These are phyloP conservation scores for Ustilago bromivora DNA, from an alignment of 1,284 basidiomycete genomes.

Conservation along the genomic window DNA sequence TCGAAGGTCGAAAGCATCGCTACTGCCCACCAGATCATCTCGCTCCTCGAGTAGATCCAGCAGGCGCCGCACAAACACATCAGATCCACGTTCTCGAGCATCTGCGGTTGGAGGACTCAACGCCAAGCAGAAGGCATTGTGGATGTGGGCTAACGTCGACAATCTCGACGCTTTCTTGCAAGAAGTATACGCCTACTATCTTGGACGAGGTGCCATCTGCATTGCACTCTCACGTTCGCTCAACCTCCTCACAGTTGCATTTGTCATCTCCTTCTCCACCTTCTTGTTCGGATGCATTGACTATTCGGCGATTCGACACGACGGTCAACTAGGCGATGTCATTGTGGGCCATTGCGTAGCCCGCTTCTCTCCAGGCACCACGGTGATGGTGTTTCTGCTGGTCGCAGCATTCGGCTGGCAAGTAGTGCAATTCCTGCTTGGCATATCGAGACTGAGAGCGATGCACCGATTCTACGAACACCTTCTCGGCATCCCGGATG, in stretches of 20 bases:
- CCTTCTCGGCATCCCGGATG: conserved; percentile 75
- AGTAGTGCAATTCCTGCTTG: conserved; percentile 72
- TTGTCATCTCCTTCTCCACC: conserved; percentile 95
- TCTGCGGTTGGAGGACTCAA: conserved; percentile 41
- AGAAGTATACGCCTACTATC: conserved; percentile 94
- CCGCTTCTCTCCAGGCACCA: conserved; percentile 84
- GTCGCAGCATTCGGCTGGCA: conserved; percentile 79
- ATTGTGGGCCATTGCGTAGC: conserved; percentile 71
- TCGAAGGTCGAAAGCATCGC: conserved; percentile 4
- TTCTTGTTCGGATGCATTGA: conserved; percentile 95
- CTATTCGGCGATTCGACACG: conserved; percentile 77
- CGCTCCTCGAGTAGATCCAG: conserved; percentile 26
- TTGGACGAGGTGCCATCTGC: conserved; percentile 93
- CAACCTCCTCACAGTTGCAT: conserved; percentile 93
- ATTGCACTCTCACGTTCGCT: conserved; percentile 88
- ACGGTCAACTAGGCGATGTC: conserved; percentile 61
- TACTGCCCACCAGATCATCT: conserved; percentile 1
- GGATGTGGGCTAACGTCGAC: conserved; percentile 99
- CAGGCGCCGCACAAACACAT: conserved; percentile 16
- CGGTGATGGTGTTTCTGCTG: conserved; percentile 75
- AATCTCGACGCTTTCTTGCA: conserved; percentile 94
- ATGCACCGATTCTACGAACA: conserved; percentile 88
- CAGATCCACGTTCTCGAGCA: conserved; percentile 33
- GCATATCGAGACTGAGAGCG: conserved; percentile 80
- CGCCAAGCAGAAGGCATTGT: conserved; percentile 76